Percentiles rank a stretch among this genome's conserved stretches.
Conservation (phyloP, 2,329 filamentous ascomycete species). For the Torrubiella hemipterigena region DNA sequence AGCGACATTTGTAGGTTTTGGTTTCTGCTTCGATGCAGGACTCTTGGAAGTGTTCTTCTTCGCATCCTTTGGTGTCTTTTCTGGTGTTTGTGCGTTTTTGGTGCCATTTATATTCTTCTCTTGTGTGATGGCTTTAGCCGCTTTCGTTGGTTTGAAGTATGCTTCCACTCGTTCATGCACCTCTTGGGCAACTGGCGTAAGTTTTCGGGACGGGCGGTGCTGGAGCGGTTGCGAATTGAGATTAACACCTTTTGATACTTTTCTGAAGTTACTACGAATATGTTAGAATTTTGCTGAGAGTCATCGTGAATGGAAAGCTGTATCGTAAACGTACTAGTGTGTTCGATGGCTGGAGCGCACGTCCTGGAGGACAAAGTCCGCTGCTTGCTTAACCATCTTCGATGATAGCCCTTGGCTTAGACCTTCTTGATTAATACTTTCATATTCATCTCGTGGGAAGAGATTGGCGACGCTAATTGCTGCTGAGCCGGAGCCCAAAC, state of each 20-base stretch:
- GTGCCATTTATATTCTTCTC: constrained; percentile 8
- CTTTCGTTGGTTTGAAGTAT: constrained; percentile 26
- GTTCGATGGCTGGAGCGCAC: constrained; percentile 60
- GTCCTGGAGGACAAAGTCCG: constrained; percentile 64
- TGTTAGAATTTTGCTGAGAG: too few relatives aligned
- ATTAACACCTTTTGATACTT: too few relatives aligned
- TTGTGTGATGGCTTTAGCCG: constrained; percentile 20
- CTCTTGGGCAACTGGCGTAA: constrained; percentile 35
- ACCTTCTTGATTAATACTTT: constrained; percentile 61
- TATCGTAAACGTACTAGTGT: constrained; percentile 41
- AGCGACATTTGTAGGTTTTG: background rate
- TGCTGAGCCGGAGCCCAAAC: constrained; percentile 42
- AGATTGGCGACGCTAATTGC: constrained; percentile 37
- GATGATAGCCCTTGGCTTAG: constrained; percentile 44
- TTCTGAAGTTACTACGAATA: constrained; percentile 39
- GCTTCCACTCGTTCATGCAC: constrained; percentile 28
- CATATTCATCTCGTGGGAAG: constrained; percentile 44
- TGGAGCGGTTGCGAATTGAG: constrained; percentile 11
- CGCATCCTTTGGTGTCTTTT: too few relatives aligned
- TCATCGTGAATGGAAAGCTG: background rate
- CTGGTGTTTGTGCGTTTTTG: constrained; percentile 14
- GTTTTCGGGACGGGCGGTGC: constrained; percentile 12
- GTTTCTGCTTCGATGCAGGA: background rate
- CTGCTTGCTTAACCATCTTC: constrained; percentile 55
- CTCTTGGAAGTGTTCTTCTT: too few relatives aligned